Evolutionary conservation across 208 protist species (phyloP).

Genomic region (Trypanosoma avium): DNA sequence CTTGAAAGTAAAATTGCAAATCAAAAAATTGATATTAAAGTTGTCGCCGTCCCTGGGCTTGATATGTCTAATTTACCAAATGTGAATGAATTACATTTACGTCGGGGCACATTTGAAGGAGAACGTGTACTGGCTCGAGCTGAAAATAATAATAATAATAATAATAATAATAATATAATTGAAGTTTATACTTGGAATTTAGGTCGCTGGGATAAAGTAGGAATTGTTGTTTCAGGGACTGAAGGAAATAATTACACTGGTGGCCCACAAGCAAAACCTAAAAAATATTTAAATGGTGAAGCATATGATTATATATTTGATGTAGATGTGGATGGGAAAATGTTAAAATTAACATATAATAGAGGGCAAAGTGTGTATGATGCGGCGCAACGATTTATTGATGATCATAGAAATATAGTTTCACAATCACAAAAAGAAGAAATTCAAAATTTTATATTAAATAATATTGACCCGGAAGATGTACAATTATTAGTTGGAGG

Average conservation of each 20-base stretch:
- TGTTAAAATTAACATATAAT: conserved; percentile 93
- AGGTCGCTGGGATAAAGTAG: conserved; percentile 88
- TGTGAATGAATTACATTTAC: conserved; percentile 45
- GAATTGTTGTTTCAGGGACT: conserved; percentile 87
- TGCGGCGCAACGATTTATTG: conserved; percentile 89
- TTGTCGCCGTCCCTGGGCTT: conserved; percentile 29
- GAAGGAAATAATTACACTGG: conserved; percentile 38
- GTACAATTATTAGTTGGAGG: conserved; percentile 29
- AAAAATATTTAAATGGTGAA: conserved; percentile 80
- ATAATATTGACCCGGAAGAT: conserved; percentile 56
- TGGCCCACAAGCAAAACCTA: conserved; percentile 38
- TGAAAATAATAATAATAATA: no score
- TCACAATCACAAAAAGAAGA: conserved; percentile 86
- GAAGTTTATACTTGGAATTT: conserved; percentile 79
- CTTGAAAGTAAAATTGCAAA: conserved; percentile 50
- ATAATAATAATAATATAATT: conserved; percentile 49
- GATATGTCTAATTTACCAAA: conserved; percentile 35
- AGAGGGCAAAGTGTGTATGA: conserved; percentile 80
- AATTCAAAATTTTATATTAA: conserved; percentile 92
- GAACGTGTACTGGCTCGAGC: conserved; percentile 63
- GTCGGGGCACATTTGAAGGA: conserved; percentile 44
- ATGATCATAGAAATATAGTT: conserved; percentile 77
- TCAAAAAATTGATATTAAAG: conserved; percentile 65
- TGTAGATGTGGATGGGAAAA: conserved; percentile 83
- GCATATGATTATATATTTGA: conserved; percentile 96